phyloP scores from a whole-genome alignment of 305 asterid genomes.

The Rubia occidens region DNA sequence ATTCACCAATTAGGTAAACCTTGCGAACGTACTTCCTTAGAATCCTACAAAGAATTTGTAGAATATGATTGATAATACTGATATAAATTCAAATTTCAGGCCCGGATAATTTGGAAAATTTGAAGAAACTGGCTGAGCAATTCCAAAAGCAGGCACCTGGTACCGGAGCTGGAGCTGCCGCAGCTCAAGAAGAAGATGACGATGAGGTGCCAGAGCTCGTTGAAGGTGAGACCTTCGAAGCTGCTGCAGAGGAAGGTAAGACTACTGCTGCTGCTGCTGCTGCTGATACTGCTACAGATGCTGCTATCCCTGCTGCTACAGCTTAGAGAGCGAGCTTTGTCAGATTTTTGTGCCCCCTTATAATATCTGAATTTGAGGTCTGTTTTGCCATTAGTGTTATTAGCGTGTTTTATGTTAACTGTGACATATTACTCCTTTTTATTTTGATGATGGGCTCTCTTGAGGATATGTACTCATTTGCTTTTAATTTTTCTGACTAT shows the following conservation, averaged over 20 bases:
- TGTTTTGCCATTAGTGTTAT: slow-evolving; percentile 9
- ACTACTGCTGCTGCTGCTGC: neutral
- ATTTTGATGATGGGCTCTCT: slow-evolving; percentile 6
- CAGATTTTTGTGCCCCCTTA: slow-evolving; percentile 7
- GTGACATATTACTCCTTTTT: slow-evolving; percentile 4
- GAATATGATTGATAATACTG: neutral
- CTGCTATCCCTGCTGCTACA: slow-evolving; percentile 12
- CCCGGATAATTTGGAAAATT: slow-evolving; percentile 68
- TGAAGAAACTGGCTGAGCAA: slow-evolving; percentile 39
- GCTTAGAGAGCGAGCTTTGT: slow-evolving; percentile 3
- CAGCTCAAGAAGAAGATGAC: slow-evolving; percentile 29
- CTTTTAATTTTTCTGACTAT: neutral
- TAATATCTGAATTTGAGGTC: slow-evolving; percentile 9
- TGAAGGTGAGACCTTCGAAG: slow-evolving; percentile 36
- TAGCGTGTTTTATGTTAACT: slow-evolving; percentile 14
- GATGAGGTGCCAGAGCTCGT: slow-evolving; percentile 40
- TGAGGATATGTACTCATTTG: slow-evolving; percentile 11
- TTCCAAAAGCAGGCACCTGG: slow-evolving; percentile 35
- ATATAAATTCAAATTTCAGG: slow-evolving; percentile 29
- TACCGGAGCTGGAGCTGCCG: slow-evolving; percentile 11
- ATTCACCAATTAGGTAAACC: slow-evolving; percentile 71
- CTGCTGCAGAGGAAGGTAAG: slow-evolving; percentile 25
- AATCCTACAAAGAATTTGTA: neutral
- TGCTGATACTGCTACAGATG: neutral
- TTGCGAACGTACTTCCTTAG: neutral